A percentile compares a stretch with the other conserved stretches of the same genome.
phyloP scores from a whole-genome alignment of 495 filamentous ascomycete genomes.

The Podospora sp. region DNA sequence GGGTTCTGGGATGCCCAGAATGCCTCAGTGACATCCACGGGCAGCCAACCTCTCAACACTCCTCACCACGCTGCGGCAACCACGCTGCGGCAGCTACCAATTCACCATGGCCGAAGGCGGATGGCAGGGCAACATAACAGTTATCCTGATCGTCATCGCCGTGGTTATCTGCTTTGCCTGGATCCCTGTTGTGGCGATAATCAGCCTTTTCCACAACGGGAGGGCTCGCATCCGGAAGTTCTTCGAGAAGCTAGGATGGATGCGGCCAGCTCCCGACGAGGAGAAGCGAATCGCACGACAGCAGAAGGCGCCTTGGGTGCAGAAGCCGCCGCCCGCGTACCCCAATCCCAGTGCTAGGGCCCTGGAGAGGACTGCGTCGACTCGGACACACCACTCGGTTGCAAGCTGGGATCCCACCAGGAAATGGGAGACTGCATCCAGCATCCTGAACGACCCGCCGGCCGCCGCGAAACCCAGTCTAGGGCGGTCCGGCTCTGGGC shows the following conservation, averaged over 20 bases:
- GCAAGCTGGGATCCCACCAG: conserved; percentile 11
- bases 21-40: neutral
- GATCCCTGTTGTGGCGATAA: conserved; percentile 20
- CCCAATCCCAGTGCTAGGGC: neutral
- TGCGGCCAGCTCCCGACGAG: conserved; percentile 4
- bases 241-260: conserved; percentile 18
- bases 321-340: conserved; percentile 16
- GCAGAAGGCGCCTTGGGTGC: conserved; percentile 19
- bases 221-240: neutral
- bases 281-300: conserved; percentile 12
- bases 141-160: conserved; percentile 23
- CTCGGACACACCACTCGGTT: conserved; percentile 15
- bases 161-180: conserved; percentile 26
- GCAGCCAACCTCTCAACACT: neutral
- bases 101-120: conserved; percentile 23
- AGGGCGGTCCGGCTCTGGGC: conserved; percentile 1
- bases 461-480: neutral
- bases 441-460: neutral
- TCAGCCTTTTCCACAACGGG: conserved; percentile 21
- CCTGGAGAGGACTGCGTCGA: conserved; percentile 16
- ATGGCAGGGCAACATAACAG: conserved; percentile 17
- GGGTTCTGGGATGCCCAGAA: neutral
- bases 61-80: neutral
- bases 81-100: neutral
- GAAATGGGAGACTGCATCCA: conserved; percentile 16